Conservation (phyloP, 345 rosid species). For the Syzygium oleosum region DNA sequence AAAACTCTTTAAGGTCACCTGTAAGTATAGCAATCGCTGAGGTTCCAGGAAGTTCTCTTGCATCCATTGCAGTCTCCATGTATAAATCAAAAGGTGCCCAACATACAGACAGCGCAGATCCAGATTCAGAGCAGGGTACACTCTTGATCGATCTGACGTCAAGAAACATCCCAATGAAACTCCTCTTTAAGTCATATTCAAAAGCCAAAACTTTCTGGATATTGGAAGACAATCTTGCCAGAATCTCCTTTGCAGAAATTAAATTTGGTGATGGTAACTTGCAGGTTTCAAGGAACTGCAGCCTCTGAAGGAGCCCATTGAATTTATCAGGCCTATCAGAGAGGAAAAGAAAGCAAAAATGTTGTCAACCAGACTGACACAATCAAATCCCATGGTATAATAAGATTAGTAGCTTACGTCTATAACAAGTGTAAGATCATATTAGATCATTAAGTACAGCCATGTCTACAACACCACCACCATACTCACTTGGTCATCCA, state of each 20-base stretch:
- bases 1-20: constrained; percentile 17
- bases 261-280: constrained; percentile 18
- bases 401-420: background rate
- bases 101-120: constrained; percentile 29
- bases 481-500: background rate
- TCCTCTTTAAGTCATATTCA: constrained; percentile 25
- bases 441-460: background rate
- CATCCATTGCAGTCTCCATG: constrained; percentile 57
- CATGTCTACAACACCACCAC: background rate
- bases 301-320: constrained; percentile 37
- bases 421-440: background rate
- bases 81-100: constrained; percentile 56
- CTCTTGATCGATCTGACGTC: constrained; percentile 20
- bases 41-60: constrained; percentile 37
- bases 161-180: constrained; percentile 25
- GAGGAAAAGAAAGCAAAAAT: background rate
- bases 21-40: constrained; percentile 34
- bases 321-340: constrained; percentile 9
- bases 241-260: constrained; percentile 17
- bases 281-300: constrained; percentile 28
- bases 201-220: constrained; percentile 17
- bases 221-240: constrained; percentile 30
- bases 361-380: background rate
- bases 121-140: constrained; percentile 19
- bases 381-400: background rate